Evolutionary conservation across 257 asterid species (phyloP), one percentile per base, ranked within the genome.

Genomic region (Verbascum thapsus): DNA sequence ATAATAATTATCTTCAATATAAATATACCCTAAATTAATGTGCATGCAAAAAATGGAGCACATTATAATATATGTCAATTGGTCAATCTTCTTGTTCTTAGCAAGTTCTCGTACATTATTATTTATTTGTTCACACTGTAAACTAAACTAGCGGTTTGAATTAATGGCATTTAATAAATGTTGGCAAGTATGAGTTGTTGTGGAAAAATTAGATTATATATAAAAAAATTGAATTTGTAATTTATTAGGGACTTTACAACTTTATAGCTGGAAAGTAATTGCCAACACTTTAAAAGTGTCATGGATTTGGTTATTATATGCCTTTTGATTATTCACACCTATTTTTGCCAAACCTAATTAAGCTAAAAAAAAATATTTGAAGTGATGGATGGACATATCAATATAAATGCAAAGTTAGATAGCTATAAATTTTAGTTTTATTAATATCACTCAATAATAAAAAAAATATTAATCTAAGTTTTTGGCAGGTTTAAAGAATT

Each of bases 201-300:
- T 6, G 15, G 8, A 58, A 68, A 61, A 54, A 60, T 26, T 15
- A 45, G 37, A n/a, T n/a, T n/a, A n/a, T n/a, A n/a, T n/a, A n/a
- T n/a, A n/a, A 23, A 0, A 52, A 12, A 39, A 61, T 18, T 60
- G n/a, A n/a, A n/a, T n/a, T n/a, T n/a, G n/a, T n/a, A n/a, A n/a
- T n/a, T n/a, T n/a, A n/a, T n/a, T n/a, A n/a, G n/a, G n/a, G n/a
- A 69, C 66, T 67, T 44, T 6, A 17, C 48, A 48, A 58, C 69
- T 42, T 62, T 16, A 58, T 67, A 67, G 82, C 82, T 80, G 85
- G 79, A 74, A 80, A 66, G 81, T 23, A 19, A 37, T 40, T 55
- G 49, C 39, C 38, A 38, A n/a, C 60, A 45, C 69, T 43, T n/a
- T n/a, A n/a, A n/a, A n/a, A n/a, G n/a, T n/a, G n/a, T n/a, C 69